Conservation (phyloP, 371 early-diverging fungal species). For the Mortierella sp. region DNA sequence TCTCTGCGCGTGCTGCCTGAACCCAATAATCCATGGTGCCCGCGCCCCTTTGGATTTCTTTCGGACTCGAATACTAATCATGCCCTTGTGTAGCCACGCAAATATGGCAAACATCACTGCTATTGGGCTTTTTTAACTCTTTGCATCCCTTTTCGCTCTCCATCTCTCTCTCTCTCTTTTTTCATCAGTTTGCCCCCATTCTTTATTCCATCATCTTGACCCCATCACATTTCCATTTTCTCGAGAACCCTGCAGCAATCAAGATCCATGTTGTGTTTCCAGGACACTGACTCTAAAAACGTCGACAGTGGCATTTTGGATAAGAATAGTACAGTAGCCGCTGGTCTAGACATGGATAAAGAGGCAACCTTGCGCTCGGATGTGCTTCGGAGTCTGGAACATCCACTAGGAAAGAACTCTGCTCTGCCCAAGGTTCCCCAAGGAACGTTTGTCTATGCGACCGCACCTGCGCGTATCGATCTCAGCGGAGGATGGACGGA, state of each 20-base stretch:
- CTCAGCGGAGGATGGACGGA: conserved; percentile 49
- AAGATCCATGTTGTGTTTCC: conserved; percentile 1
- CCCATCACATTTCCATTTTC: too few relatives aligned
- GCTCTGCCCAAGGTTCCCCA: conserved; percentile 15
- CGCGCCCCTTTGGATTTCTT: not conserved
- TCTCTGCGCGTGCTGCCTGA: too few relatives aligned
- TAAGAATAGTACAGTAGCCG: not conserved
- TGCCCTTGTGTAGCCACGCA: not conserved
- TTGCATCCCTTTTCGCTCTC: not conserved
- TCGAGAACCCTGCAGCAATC: not conserved
- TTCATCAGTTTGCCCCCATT: not conserved
- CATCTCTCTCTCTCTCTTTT: not conserved
- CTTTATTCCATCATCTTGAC: not conserved
- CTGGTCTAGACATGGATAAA: not conserved
- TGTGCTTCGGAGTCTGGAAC: too few relatives aligned
- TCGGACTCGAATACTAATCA: not conserved
- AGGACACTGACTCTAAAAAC: not conserved
- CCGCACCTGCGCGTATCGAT: conserved; percentile 41
- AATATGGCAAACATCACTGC: not conserved
- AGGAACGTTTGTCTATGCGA: conserved; percentile 38
- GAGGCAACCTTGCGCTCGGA: not conserved
- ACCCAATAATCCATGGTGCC: not conserved
- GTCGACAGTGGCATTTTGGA: not conserved
- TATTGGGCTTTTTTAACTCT: not conserved
- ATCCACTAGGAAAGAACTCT: too few relatives aligned